phyloP scores from a whole-genome alignment of 116 monocot genomes.

The Cymodocea nodosa region DNA sequence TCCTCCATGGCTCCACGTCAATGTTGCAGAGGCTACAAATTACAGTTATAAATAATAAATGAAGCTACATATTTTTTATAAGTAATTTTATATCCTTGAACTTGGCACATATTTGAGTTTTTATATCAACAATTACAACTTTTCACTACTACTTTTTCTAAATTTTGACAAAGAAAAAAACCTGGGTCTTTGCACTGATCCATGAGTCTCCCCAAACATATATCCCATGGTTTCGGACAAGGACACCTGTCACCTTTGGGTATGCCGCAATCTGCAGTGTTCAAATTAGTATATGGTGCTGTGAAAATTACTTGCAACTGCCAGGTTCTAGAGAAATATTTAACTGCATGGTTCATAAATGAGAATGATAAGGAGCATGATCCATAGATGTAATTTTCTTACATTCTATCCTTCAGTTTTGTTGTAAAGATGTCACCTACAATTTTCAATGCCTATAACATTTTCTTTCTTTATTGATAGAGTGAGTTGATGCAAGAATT shows the following conservation, averaged over 20 bases:
- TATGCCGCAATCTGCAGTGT: conserved; percentile 72
- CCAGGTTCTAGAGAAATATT: neutral
- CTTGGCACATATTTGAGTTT: too few relatives aligned
- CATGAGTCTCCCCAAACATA: conserved; percentile 98
- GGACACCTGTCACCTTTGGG: conserved; percentile 88
- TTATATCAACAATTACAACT: neutral
- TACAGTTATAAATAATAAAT: conserved; percentile 1
- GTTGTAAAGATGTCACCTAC: neutral
- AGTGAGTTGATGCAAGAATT: neutral
- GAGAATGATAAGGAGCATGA: neutral
- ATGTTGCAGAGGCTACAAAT: neutral
- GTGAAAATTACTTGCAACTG: neutral
- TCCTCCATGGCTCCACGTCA: neutral
- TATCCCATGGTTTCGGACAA: conserved; percentile 97
- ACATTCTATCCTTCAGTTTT: neutral
- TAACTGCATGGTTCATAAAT: neutral
- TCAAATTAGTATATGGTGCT: neutral
- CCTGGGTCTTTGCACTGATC: conserved; percentile 99
- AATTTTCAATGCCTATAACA: neutral
- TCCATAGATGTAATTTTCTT: neutral
- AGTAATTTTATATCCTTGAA: neutral
- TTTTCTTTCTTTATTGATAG: neutral
- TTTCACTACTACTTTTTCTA: neutral
- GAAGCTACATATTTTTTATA: neutral
- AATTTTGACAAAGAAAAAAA: conserved; percentile 13